Conservation (phyloP, 257 asterid genomes). For the Apocynum venetum region DNA sequence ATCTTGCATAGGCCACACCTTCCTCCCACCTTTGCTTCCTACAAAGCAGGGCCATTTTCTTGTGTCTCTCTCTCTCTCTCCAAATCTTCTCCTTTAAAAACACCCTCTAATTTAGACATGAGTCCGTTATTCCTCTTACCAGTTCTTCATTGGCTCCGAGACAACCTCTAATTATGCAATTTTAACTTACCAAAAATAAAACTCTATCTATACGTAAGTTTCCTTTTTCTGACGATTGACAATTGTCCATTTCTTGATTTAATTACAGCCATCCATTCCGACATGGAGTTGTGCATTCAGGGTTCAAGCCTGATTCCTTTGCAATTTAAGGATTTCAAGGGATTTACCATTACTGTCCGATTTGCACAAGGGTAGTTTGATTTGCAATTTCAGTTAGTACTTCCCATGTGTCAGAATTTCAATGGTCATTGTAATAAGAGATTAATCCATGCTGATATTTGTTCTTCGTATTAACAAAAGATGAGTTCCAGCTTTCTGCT, state of each 20-base stretch:
- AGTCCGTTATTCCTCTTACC: conserved; percentile 12
- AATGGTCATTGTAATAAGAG: too few relatives aligned
- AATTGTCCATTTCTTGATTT: not conserved
- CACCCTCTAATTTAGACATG: conserved; percentile 18
- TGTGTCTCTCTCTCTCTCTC: conserved; percentile 16
- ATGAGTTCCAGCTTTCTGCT: too few relatives aligned
- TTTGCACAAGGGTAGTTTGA: too few relatives aligned
- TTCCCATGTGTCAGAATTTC: too few relatives aligned
- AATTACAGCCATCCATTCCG: not conserved
- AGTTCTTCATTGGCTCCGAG: not conserved
- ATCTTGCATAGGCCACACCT: conserved; percentile 18
- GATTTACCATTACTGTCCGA: too few relatives aligned
- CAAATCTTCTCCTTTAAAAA: conserved; percentile 8
- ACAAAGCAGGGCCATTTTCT: conserved; percentile 24
- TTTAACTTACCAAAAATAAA: not conserved
- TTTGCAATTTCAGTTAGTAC: too few relatives aligned
- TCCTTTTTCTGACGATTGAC: not conserved
- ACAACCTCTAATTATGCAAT: not conserved
- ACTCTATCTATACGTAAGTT: not conserved
- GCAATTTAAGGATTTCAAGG: too few relatives aligned
- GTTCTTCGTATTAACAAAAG: too few relatives aligned
- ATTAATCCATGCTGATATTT: too few relatives aligned
- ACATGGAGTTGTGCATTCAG: too few relatives aligned
- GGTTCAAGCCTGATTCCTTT: too few relatives aligned
- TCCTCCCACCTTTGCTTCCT: conserved; percentile 32